Evolutionary conservation across 2,329 filamentous ascomycete species (phyloP), one percentile per base, ranked within the genome.

Genomic region (Xylariaceae sp.): DNA sequence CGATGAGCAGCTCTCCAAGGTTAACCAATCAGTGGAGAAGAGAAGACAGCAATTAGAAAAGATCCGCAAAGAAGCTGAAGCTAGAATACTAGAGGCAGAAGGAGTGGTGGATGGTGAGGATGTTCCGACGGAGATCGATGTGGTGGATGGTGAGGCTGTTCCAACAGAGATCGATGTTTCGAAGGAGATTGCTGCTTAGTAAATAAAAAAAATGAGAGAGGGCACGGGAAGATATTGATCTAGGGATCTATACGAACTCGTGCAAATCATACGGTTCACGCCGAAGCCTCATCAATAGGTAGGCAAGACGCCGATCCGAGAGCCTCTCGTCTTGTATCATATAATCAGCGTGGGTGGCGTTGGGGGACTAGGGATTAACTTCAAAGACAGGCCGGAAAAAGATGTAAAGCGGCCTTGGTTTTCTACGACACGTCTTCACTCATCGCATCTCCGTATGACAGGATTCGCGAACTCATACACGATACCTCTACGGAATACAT

Each of bases 1-100:
- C 69, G 82, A 88, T 64, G 74, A 80, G 7, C 82, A 82, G 11
- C 77, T 91, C 35, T 77, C 77, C 35, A 77, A 82, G 34, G 81
- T 91, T 64, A 83, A 74, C 55, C 77, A 77, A 61, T 74, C 75
- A 4, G 71, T 76, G 1, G 67, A 73, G n/a, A 64, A 69, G 37
- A 71, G 56, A 51, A 61, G 68, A 73, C 60, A 74, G 74, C 69
- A 73, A 56, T 45, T 66, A 9, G 52, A 65, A 17, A 34, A 55
- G 5, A 63, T 68, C 15, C 68, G 73, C 18, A 66, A 59, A 62
- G 56, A 41, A 55, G 68, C 64, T 30, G 51, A 53, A 57, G n/a
- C 37, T 30, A 58, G 56, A 11, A 30, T 65, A 50, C 61, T 13
- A 5, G 55, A 68, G 52, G 64, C 65, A 53, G 57, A 66, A 54